These are phyloP conservation scores for Fusarium sp. DNA, from an alignment of 2,329 filamentous ascomycete genomes.

Conservation along the genomic window DNA sequence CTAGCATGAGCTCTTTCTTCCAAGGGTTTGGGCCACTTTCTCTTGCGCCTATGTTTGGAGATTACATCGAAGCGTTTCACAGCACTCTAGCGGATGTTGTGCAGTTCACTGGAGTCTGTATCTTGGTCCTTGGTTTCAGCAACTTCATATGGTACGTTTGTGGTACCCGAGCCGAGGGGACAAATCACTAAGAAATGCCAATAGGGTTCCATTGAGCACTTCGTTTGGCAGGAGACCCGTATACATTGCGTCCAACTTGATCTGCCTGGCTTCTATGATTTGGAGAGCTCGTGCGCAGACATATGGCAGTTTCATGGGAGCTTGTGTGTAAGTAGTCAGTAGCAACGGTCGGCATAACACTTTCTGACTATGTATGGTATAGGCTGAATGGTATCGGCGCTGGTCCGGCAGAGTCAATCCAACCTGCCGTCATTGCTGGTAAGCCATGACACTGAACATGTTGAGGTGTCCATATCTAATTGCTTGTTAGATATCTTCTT, in stretches of 20 bases:
- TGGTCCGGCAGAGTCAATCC: background rate
- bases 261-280: background rate
- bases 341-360: background rate
- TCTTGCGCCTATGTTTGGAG: background rate
- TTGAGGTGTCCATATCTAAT: background rate
- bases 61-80: background rate
- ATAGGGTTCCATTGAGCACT: background rate
- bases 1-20: background rate
- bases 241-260: background rate
- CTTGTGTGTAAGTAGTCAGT: background rate
- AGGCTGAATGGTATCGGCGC: background rate
- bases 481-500: background rate
- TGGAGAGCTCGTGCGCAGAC: background rate
- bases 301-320: background rate
- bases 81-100: background rate
- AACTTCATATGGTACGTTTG: background rate
- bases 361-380: background rate
- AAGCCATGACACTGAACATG: background rate
- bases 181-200: background rate
- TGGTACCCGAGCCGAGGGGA: rapidly evolving
- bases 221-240: background rate
- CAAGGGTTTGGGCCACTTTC: background rate
- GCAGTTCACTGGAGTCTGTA: background rate
- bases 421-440: background rate
- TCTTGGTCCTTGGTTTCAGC: background rate